Percentiles rank a stretch among this genome's conserved stretches.
These are phyloP conservation scores for Leccinum sublutescens DNA, from an alignment of 768 basidiomycete species.

Conservation along the genomic window DNA sequence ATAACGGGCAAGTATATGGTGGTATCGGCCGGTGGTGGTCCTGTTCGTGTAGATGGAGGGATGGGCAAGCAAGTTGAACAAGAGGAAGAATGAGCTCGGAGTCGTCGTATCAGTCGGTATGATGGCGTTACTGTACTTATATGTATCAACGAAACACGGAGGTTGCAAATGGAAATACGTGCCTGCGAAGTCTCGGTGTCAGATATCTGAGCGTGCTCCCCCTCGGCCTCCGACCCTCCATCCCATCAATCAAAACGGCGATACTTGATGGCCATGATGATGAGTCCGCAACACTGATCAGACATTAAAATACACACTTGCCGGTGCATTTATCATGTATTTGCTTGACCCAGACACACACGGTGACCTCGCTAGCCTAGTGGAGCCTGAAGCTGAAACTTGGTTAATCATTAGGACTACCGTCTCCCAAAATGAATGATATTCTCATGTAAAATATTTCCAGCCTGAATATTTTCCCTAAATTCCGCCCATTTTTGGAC, in stretches of 20 bases:
- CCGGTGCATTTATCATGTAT: too few relatives aligned
- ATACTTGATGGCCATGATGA: not conserved
- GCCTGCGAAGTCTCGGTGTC: not conserved
- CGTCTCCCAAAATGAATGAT: too few relatives aligned
- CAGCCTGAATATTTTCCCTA: not conserved
- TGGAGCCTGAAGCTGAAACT: not conserved
- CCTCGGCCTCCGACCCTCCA: not conserved
- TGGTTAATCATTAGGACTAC: too few relatives aligned
- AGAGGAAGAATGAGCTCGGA: not conserved
- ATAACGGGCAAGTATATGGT: not conserved
- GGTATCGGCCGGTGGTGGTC: not conserved
- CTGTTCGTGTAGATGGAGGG: not conserved
- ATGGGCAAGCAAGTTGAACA: not conserved
- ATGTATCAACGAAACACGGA: not conserved
- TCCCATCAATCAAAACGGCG: slow-evolving; percentile 13
- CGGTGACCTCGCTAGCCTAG: not conserved
- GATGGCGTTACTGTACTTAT: not conserved
- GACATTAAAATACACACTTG: not conserved
- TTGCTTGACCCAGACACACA: not conserved
- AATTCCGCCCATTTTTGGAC: not conserved
- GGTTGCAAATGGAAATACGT: not conserved
- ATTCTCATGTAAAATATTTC: too few relatives aligned
- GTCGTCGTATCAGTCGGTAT: too few relatives aligned
- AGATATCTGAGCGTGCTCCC: not conserved
- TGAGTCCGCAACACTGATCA: not conserved